Evolutionary conservation across 768 basidiomycete genomes (phyloP), one percentile per base, ranked within the genome.

Genomic region (Exidia glandulosa): DNA sequence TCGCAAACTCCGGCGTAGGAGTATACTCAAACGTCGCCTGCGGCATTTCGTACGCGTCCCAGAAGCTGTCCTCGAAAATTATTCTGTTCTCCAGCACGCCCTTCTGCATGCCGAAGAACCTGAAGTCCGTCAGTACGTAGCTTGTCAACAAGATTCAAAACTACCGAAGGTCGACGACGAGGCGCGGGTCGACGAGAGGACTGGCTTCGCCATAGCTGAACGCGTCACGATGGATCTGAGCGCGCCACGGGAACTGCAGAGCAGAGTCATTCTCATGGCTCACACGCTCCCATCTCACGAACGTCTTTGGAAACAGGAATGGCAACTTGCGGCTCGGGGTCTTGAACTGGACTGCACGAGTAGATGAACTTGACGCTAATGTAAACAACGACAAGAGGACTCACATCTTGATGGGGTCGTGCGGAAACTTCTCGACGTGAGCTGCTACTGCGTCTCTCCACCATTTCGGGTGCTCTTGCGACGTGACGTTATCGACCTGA

Each of bases 131-230:
- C 23, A 56, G 12, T 12, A 29, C 23, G 55, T 12, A 29, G 31
- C 12, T 12, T 9, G 12, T 31, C 10, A 12, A 12, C 31, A 19
- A 29, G 12, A 27, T n/a, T 27, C 4, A 4, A 25, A 54, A 23
- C 5, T 19, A 54, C 32, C 69, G 61, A 36, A 68, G 63, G 65
- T 73, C 73, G 41, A 73, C 72, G 48, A 73, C 67, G n/a, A 70
- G 57, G 3, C 73, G 68, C 3, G 68, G 57, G 57, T 74, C 72
- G 9, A 69, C 67, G 7, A 37, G 57, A 6, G 65, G 64, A 2
- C 68, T 72, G 29, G 67, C 65, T 3, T 67, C 72, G 54, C 73
- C 73, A 61, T 74, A 74, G 45, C 62, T 62, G 63, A 74, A 74
- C 4, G 73, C 73, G 55, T 74, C 73, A 32, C 71, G 69, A 52